Base-by-base conservation (phyloP, 805 yeast species). In the Kuraishia piskuri region DNA sequence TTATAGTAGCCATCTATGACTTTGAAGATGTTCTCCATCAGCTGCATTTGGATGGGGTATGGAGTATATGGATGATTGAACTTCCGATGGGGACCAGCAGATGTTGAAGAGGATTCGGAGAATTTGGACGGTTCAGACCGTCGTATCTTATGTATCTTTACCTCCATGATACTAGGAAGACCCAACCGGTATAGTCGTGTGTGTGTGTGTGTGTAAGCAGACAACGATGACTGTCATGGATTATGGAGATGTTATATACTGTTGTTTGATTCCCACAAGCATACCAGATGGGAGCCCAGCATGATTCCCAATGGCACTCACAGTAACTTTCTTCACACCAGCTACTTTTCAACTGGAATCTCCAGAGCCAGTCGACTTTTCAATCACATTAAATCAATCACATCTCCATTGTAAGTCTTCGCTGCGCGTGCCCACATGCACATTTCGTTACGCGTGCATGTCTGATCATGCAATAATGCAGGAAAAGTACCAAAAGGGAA, bases 61-160 rank as follows among this genome's bases (percentile, higher is more conserved):
- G 98, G 97, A 49, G 67, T 62, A 63, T 75, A 91, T 0, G 98
- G 98, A 64, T 91, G 97, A 61, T 78, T 70, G 66, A 77, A 88
- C 21, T 22, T 12, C 17, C 19, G 37, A 5, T 8, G 25, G 48
- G 3, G 14, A 45, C 48, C 9, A 45, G 17, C 21, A 17, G 48
- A 22, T 3, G 17, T 10, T 10, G 17, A 6, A 31, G 17, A 8
- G n/a, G 8, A n/a, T 14, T 10, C 17, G 14, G 40, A 12, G 3
- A n/a, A n/a, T 12, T 5, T 12, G 40, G 40, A 3, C 17, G 7
- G 40, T 12, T 31, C 40, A 31, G 17, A 12, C 17, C 40, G 40
- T 31, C 40, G 40, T 10, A 31, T n/a, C 17, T 10, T 31, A 31
- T 31, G 40, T 3, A 31, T 7, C 14, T 31, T 14, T 31, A 31